phyloP scores from a whole-genome alignment of 2,329 filamentous ascomycete genomes.

The Xylariales sp. region DNA sequence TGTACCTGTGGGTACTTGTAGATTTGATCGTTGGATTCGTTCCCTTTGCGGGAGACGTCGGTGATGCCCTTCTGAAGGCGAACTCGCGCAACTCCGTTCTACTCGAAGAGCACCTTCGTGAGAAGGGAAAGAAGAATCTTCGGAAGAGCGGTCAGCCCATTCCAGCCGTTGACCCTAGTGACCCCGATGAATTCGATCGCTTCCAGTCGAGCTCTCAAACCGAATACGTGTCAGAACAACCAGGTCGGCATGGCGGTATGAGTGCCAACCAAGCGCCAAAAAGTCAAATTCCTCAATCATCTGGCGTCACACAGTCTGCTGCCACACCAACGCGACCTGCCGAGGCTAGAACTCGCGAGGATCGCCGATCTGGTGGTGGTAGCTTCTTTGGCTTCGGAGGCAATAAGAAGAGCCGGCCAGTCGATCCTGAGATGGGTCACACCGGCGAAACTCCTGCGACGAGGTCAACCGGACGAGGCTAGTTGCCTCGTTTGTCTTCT shows the following conservation, averaged over 20 bases:
- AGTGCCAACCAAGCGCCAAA: slow-evolving; percentile 1
- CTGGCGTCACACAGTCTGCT: slow-evolving; percentile 15
- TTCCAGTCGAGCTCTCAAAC: slow-evolving; percentile 11
- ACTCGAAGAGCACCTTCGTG: slow-evolving; percentile 62
- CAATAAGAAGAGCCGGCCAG: slow-evolving; percentile 23
- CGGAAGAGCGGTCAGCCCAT: slow-evolving; percentile 40
- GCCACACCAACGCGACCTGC: slow-evolving; percentile 16
- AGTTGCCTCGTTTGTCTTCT: background rate
- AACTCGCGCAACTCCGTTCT: slow-evolving; percentile 73
- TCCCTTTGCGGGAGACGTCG: slow-evolving; percentile 71
- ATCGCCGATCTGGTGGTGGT: slow-evolving; percentile 17
- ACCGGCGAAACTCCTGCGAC: slow-evolving; percentile 11
- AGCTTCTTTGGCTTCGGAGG: slow-evolving; percentile 27
- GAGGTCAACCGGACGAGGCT: slow-evolving; percentile 14
- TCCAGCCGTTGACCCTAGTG: slow-evolving; percentile 46
- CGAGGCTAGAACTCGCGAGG: slow-evolving; percentile 20
- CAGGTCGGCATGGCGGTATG: slow-evolving; percentile 6
- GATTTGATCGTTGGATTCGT: slow-evolving; percentile 72
- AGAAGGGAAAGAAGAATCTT: slow-evolving; percentile 59
- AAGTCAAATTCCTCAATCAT: slow-evolving; percentile 18
- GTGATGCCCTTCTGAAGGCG: slow-evolving; percentile 67
- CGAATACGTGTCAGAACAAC: slow-evolving; percentile 7
- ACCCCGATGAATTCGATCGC: slow-evolving; percentile 47
- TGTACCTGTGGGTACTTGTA: slow-evolving; percentile 74
- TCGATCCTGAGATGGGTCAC: slow-evolving; percentile 23